Conservation (phyloP, 1,284 basidiomycete genomes). For the Phenoliferia sp. region DNA sequence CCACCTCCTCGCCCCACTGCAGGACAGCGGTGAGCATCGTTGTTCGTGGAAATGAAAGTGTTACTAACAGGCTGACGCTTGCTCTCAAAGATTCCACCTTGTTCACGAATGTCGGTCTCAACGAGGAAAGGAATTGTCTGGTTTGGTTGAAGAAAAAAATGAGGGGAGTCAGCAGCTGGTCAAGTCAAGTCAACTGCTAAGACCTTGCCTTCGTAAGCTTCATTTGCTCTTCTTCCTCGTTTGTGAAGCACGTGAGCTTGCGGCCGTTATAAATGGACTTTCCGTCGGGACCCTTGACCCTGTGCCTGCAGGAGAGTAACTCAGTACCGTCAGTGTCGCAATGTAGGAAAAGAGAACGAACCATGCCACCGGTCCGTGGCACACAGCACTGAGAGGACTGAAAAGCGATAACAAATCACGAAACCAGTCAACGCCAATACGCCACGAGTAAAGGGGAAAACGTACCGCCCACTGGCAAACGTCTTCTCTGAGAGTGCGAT, state of each 20-base stretch:
- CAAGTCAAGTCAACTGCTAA: not conserved
- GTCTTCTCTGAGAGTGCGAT: conserved; percentile 57
- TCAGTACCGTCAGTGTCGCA: not conserved
- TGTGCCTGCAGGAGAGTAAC: conserved; percentile 44
- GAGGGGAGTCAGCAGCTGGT: conserved; percentile 15
- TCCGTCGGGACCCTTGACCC: conserved; percentile 52
- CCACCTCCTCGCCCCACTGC: conserved; percentile 53
- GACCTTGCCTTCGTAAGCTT: conserved; percentile 41
- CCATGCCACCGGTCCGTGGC: conserved; percentile 52
- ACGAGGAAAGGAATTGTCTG: conserved; percentile 63
- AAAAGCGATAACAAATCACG: no score
- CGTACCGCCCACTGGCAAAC: not conserved
- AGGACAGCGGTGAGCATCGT: not conserved
- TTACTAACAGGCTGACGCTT: conserved; percentile 34
- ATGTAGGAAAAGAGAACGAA: conserved; percentile 47
- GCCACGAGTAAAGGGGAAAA: no score
- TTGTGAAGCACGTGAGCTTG: conserved; percentile 62
- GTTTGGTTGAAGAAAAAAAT: no score
- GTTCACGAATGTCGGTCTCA: conserved; percentile 56
- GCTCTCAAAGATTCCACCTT: conserved; percentile 64
- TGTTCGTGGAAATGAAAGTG: not conserved
- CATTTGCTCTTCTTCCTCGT: conserved; percentile 59
- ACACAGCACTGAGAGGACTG: conserved; percentile 66
- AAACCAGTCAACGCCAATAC: no score
- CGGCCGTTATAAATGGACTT: conserved; percentile 62